Conservation (phyloP, 129 eudicot species). For the Flaveria brownii region DNA sequence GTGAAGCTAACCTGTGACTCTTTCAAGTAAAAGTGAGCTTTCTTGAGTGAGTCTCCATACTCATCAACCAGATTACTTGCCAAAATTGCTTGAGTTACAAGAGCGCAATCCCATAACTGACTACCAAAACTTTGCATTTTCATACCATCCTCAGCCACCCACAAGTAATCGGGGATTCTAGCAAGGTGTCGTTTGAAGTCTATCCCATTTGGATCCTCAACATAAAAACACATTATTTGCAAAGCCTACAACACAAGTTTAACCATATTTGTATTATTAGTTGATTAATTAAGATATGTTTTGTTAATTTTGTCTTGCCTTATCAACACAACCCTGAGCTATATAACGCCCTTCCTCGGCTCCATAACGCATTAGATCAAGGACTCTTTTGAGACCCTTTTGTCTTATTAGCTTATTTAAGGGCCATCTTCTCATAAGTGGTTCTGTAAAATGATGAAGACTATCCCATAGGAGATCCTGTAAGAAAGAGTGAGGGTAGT, state of each 20-base stretch:
- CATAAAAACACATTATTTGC: slow-evolving; percentile 36
- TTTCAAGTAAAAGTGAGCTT: slow-evolving; percentile 60
- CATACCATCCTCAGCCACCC: slow-evolving; percentile 90
- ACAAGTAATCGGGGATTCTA: slow-evolving; percentile 66
- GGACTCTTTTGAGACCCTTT: slow-evolving; percentile 36
- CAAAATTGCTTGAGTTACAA: slow-evolving; percentile 65
- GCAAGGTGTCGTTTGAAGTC: slow-evolving; percentile 65
- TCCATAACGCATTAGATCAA: slow-evolving; percentile 50
- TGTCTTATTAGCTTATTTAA: slow-evolving; percentile 49
- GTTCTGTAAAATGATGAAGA: slow-evolving; percentile 48
- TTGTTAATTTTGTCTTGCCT: slow-evolving; percentile 17
- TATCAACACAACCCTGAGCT: slow-evolving; percentile 20
- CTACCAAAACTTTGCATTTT: slow-evolving; percentile 82
- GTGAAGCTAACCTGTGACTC: slow-evolving; percentile 55
- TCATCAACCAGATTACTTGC: slow-evolving; percentile 65
- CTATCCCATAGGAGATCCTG: slow-evolving; percentile 59
- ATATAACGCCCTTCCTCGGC: slow-evolving; percentile 21
- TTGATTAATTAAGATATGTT: slow-evolving; percentile 3
- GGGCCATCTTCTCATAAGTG: slow-evolving; percentile 52
- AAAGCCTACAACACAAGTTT: slow-evolving; percentile 19
- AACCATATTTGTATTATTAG: background rate
- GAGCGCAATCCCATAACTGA: slow-evolving; percentile 70
- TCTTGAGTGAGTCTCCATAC: slow-evolving; percentile 63
- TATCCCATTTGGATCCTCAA: slow-evolving; percentile 49
- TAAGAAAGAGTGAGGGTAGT: slow-evolving; percentile 47